phyloP scores from a whole-genome alignment of 805 yeast genomes.

The Alloascoidea hylecoeti region DNA sequence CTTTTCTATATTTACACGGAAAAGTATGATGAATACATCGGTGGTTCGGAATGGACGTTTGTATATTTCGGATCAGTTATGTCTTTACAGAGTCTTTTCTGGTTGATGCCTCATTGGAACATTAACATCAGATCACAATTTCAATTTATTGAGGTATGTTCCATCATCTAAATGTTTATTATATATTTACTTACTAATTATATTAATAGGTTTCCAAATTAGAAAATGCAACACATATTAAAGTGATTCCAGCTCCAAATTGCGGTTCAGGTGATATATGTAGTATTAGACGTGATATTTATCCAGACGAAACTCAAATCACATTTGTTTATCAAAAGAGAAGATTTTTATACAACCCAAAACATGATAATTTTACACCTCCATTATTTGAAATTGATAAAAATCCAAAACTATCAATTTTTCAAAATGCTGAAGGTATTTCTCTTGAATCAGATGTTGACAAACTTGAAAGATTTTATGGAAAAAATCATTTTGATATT shows the following conservation, averaged over 20 bases:
- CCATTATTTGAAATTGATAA: constrained; percentile 66
- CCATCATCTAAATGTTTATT: too few species aligned
- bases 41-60: constrained; percentile 92
- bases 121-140: constrained; percentile 53
- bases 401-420: constrained; percentile 36
- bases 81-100: constrained; percentile 59
- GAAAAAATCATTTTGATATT: constrained; percentile 81
- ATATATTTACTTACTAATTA: too few species aligned
- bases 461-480: constrained; percentile 44
- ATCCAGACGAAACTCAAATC: constrained; percentile 38
- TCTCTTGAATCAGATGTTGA: constrained; percentile 15
- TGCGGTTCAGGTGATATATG: constrained; percentile 78
- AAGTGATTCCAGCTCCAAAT: constrained; percentile 73
- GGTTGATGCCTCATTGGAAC: constrained; percentile 94
- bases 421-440: constrained; percentile 43
- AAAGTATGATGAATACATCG: constrained; percentile 70
- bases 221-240: constrained; percentile 53
- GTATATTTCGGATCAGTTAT: constrained; percentile 66
- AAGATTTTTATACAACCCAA: constrained; percentile 58
- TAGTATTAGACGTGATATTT: constrained; percentile 36
- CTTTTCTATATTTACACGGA: constrained; percentile 49
- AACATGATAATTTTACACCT: constrained; percentile 48
- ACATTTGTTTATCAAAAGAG: constrained; percentile 87
- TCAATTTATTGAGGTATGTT: constrained; percentile 54
- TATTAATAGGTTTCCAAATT: constrained; percentile 36